Evolutionary conservation across 139 green algal species (phyloP).

Genomic region (Pleodorina starrii): DNA sequence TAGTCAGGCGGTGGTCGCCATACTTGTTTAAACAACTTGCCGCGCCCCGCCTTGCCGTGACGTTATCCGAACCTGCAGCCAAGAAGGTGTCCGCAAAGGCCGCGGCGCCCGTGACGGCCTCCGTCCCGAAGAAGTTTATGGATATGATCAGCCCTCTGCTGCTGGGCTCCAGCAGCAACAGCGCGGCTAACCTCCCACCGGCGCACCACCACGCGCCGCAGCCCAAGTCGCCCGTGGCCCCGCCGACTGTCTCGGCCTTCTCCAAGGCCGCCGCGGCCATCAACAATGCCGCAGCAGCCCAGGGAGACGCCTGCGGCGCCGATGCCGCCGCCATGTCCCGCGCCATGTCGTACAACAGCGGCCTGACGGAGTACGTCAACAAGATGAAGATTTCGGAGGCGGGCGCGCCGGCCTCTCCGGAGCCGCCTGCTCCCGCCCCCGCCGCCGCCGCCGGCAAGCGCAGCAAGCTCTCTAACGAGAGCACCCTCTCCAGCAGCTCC

Average conservation of each 20-base stretch:
- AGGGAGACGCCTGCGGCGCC: not conserved
- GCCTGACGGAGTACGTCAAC: constrained; percentile 54
- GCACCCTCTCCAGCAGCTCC: not conserved
- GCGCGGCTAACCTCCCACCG: constrained; percentile 25
- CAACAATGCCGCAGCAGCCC: not conserved
- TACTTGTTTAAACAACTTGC: too few relatives aligned
- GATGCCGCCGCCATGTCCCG: constrained; percentile 25
- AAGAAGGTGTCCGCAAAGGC: constrained; percentile 34
- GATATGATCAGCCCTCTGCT: constrained; percentile 60
- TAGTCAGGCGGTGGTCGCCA: too few relatives aligned
- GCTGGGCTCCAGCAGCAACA: constrained; percentile 28
- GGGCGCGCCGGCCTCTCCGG: not conserved
- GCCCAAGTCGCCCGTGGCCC: not conserved
- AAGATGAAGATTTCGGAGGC: constrained; percentile 57
- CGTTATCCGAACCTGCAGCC: constrained; percentile 26
- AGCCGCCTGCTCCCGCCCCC: not conserved
- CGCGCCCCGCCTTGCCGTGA: too few relatives aligned
- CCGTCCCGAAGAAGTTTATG: constrained; percentile 52
- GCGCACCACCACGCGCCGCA: not conserved
- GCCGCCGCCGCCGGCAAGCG: constrained; percentile 41
- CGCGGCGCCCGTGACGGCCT: not conserved
- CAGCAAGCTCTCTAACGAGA: constrained; percentile 49
- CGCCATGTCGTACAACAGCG: constrained; percentile 30
- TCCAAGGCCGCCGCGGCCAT: constrained; percentile 36
- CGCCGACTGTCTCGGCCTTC: not conserved